These are phyloP conservation scores for Iberis pinnata DNA, from an alignment of 345 rosid genomes.

Conservation along the genomic window DNA sequence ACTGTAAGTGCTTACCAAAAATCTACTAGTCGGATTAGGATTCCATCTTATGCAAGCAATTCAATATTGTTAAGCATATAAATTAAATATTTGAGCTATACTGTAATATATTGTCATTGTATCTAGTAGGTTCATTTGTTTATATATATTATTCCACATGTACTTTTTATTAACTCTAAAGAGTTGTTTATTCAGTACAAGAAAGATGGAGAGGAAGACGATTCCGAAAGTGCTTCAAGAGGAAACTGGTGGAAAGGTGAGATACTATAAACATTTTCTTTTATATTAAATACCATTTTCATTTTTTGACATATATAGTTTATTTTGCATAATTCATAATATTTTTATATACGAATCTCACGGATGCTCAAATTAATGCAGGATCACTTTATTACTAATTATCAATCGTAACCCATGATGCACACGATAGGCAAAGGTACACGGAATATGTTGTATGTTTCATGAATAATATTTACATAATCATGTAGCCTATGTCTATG, in stretches of 20 bases:
- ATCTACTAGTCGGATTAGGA: neutral
- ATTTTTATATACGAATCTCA: neutral
- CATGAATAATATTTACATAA: neutral
- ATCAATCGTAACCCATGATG: conserved; percentile 6
- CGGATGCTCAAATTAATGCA: conserved; percentile 23
- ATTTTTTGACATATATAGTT: neutral
- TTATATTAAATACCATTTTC: neutral
- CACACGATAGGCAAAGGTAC: conserved; percentile 19
- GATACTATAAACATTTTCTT: conserved; percentile 1
- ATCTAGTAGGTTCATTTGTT: neutral
- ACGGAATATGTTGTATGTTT: conserved; percentile 1
- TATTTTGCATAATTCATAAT: neutral
- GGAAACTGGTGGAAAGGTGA: conserved; percentile 98
- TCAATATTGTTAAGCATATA: neutral
- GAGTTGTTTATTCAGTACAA: conserved; percentile 36
- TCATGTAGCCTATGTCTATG: neutral
- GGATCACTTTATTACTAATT: conserved; percentile 54
- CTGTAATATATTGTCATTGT: neutral
- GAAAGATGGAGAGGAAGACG: conserved; percentile 50
- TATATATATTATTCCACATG: neutral
- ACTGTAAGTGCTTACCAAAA: conserved; percentile 13
- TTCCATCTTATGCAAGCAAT: conserved; percentile 8
- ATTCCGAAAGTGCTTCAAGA: conserved; percentile 58
- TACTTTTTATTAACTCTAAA: neutral
- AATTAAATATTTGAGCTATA: neutral